Evolutionary conservation across 805 yeast species (phyloP).

Genomic region (Metschnikowia aberdeeniae): DNA sequence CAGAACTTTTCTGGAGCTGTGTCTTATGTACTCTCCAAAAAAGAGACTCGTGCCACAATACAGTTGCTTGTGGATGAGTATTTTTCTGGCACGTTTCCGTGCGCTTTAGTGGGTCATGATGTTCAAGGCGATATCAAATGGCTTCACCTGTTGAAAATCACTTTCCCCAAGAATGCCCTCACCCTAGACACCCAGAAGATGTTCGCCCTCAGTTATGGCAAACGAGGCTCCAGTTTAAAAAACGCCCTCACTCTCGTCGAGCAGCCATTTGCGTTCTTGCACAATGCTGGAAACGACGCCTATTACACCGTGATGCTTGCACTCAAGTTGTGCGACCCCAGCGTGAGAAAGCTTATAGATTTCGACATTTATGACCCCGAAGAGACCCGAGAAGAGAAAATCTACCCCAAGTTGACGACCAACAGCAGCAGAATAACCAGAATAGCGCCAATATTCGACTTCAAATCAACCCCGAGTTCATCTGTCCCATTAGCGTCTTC

Average conservation of each 20-base stretch:
- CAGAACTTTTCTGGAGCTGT: slow-evolving; percentile 17
- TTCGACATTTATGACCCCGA: slow-evolving; percentile 2
- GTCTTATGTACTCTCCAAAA: slow-evolving; percentile 12
- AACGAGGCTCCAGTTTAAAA: slow-evolving; percentile 20
- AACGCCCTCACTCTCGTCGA: slow-evolving; percentile 17
- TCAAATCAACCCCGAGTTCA: slow-evolving; percentile 19
- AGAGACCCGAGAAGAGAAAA: slow-evolving; percentile 1
- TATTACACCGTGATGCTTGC: slow-evolving; percentile 25
- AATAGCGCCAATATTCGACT: neutral
- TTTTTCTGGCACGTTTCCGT: slow-evolving; percentile 11
- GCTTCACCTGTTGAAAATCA: slow-evolving; percentile 11
- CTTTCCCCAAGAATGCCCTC: neutral
- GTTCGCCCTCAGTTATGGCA: slow-evolving; percentile 12
- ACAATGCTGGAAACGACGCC: slow-evolving; percentile 29
- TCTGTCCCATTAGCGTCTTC: slow-evolving; percentile 27
- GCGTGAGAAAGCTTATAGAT: slow-evolving; percentile 3
- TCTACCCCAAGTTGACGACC: neutral
- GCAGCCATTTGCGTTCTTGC: slow-evolving; percentile 23
- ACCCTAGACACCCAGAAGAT: slow-evolving; percentile 20
- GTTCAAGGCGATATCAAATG: slow-evolving; percentile 15
- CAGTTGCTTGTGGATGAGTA: slow-evolving; percentile 14
- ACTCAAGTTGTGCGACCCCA: slow-evolving; percentile 23
- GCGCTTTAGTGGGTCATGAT: slow-evolving; percentile 19
- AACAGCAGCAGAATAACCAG: slow-evolving; percentile 2
- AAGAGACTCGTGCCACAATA: slow-evolving; percentile 8